Base-by-base conservation (phyloP, 805 yeast species). In the Lipomyces sp. region DNA sequence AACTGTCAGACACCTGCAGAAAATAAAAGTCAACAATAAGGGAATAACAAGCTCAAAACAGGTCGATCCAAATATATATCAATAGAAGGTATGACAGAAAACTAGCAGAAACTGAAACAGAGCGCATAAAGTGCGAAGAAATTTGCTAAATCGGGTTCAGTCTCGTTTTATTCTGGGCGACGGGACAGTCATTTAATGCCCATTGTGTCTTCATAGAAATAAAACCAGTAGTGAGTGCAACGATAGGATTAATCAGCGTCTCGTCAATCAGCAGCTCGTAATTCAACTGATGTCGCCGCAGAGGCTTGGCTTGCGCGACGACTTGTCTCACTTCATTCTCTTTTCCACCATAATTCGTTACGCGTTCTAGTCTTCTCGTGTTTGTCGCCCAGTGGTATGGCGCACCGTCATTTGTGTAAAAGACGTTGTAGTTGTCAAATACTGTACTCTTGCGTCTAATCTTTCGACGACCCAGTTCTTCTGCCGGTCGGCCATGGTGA, bases 161-260 rank as follows among this genome's bases (percentile, higher is more conserved):
- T 29, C 18, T 18, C 13, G 70, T 67, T 29, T 60, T n/a, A 18
- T 42, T 53, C 18, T 59, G 64, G 48, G 57, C 69, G 24, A 62
- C 35, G 24, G 70, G 70, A 15, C 65, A 69, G 33, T 67, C 61
- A 8, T 53, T 30, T 10, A 35, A 74, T 30, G 86, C 86, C 90
- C 90, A 87, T 75, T 86, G 87, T n/a, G 89, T 84, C 77, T 85
- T 79, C 87, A 87, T 86, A 24, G 88, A 81, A 62, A 85, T 76
- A 71, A 86, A 87, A 0, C 83, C 88, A 5, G 90, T 85, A n/a
- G 86, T 84, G 60, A 87, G 73, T 2, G 85, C 88, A 53, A 82
- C 77, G 63, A 84, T 84, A n/a, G 78, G 74, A 72, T 84, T 86
- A 34, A 85, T 77, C 69, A 79, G 78, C 1, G 73, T 61, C 60